Evolutionary conservation across 75 land plant species (phyloP), one percentile per base, ranked within the genome.

Genomic region (Adiantum capillusveneris): DNA sequence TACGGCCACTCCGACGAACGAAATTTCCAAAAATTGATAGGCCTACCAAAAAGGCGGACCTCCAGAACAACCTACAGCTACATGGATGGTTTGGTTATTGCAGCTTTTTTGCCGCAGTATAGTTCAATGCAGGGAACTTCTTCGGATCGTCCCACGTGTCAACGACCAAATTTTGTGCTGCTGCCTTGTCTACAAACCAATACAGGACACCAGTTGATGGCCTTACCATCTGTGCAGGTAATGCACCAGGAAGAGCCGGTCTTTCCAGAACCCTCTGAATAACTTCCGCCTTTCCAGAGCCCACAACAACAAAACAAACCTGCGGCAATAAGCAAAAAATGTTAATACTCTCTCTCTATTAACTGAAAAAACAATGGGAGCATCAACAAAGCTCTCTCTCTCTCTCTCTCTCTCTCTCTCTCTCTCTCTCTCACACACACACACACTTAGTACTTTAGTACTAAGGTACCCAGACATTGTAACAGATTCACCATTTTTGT

Each of bases 161-260:
- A 2, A 68, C 7, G 6, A 50, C 18, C 6, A 68, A 48, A 26
- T 53, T 26, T 0, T 46, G 24, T 19, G 66, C 57, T 2, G 72
- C 72, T 3, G 25, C 67, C 27, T 70, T 62, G 59, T 70, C 72
- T 13, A 59, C 68, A 29, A 63, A 63, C 72, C 72, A 70, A 0
- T 25, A 51, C 22, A 70, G 13, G 5, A 29, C 36, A 19, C 72
- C 72, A 43, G 63, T 30, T 14, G 25, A 29, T 21, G 65, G 65
- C 9, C 58, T 29, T 24, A 70, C 72, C 58, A 70, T 42, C 39
- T 70, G 72, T 9, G 72, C 72, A 18, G 72, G 72, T 21, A 70
- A 64, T 26, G 71, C 31, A 1, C 72, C 72, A 0, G 72, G 72
- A 29, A 63, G 67, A 1, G 60, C 66, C 20, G 65, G 44, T 41